Conservation (phyloP, 345 rosid genomes). For the Eucalyptus brandiana region DNA sequence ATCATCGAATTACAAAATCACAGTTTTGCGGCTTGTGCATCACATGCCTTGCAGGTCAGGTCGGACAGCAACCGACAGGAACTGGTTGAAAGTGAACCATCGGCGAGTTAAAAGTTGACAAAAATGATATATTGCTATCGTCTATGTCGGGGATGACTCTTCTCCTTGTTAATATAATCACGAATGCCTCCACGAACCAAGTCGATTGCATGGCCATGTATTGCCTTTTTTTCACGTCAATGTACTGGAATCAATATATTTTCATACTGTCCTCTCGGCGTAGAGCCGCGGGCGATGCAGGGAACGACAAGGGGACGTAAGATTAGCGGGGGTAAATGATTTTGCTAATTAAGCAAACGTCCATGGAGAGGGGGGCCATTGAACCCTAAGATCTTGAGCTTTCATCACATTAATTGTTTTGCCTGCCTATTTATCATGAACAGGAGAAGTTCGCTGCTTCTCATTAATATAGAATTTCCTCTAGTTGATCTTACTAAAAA, state of each 20-base stretch:
- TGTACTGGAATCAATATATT: not conserved
- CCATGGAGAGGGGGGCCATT: not conserved
- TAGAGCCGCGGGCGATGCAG: not conserved
- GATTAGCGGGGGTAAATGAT: not conserved
- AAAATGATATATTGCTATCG: not conserved
- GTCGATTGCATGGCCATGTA: not conserved
- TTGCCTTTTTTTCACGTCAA: not conserved
- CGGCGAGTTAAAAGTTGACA: not conserved
- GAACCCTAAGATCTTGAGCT: not conserved
- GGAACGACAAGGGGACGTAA: not conserved
- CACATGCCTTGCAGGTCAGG: not conserved
- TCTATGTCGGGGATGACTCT: not conserved
- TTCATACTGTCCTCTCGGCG: not conserved
- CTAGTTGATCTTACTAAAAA: not conserved
- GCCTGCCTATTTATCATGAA: not conserved
- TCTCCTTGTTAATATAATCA: not conserved
- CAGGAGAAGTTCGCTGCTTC: not conserved
- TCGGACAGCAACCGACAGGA: not conserved
- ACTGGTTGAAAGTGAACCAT: not conserved
- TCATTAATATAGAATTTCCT: not conserved
- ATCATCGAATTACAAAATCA: not conserved
- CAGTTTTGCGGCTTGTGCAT: not conserved
- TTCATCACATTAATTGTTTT: not conserved
- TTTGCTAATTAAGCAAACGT: not conserved
- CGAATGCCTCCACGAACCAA: not conserved